Base-by-base conservation (phyloP, 2,329 filamentous ascomycete species). In the Escovopsis weberi region DNA sequence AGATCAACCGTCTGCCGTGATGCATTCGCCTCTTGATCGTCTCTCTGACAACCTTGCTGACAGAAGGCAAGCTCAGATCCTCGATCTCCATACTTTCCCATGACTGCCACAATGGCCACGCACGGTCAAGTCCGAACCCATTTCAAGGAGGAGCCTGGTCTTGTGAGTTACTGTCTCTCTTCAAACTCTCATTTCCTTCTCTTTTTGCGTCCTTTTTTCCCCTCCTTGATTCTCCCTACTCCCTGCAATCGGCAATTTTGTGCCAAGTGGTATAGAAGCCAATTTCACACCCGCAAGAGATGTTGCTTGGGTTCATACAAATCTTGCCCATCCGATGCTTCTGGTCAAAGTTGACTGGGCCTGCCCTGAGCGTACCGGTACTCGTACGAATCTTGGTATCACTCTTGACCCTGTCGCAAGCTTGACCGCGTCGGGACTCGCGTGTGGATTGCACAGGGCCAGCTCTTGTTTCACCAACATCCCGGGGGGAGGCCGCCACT, bases 391-490 rank as follows among this genome's bases (percentile, higher is more conserved):
- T 38, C 30, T 38, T 26, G 8, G 28, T 30, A 30, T 30, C 28
- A 8, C 37, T 37, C 42, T 38, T 35, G 38, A 37, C 19, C 58
- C 57, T 61, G 61, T 65, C 61, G 63, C 65, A 67, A 65, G 60
- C 62, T 58, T 65, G 59, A 51, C 64, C 57, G 53, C 58, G 61
- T 58, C 58, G 59, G 59, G 62, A 64, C 59, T 61, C 54, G 56
- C 50, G 53, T 55, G 55, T 58, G 65, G 60, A 65, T 65, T 66
- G 64, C 35, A 52, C 67, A 71, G 64, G 68, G 66, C 7, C 63
- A 59, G 50, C 52, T 61, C 55, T 58, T 66, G 70, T 73, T 73
- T 73, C 70, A 72, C 64, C 61, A 67, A 53, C 54, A 59, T 58
- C 62, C 58, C 56, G 65, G 64, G 28, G 28, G 28, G 28, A 30